These are phyloP conservation scores for Pseudomicrostroma phylloplanum DNA, from an alignment of 1,284 basidiomycete species.

Conservation along the genomic window DNA sequence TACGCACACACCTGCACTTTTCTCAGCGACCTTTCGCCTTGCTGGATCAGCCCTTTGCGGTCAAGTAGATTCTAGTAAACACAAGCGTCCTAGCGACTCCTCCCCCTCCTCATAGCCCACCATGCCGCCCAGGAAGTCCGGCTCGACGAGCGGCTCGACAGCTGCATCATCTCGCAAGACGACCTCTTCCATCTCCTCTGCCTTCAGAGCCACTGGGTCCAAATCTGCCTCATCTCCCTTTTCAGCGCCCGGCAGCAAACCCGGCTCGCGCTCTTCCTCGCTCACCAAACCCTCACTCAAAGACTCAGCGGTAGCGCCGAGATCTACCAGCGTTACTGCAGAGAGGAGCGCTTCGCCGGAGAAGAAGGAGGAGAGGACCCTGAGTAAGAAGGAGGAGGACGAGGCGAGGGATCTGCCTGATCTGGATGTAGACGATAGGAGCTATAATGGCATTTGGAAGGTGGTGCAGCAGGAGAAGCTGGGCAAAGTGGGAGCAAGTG, in stretches of 20 bases:
- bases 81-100: not conserved
- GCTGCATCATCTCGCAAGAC: not conserved
- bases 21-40: not conserved
- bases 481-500: conserved; percentile 5
- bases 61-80: not conserved
- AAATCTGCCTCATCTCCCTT: not conserved
- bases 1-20: too few species aligned
- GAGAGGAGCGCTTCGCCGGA: not conserved
- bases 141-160: not conserved
- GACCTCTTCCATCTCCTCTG: not conserved
- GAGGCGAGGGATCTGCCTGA: conserved; percentile 1
- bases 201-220: not conserved
- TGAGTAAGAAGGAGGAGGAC: not conserved
- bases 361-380: not conserved
- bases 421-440: not conserved
- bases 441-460: conserved; percentile 5
- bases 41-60: not conserved
- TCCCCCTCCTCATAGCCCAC: not conserved
- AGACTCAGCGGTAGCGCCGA: not conserved
- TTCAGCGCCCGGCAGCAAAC: not conserved
- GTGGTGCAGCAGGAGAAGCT: conserved; percentile 1
- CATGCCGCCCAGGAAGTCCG: not conserved
- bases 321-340: not conserved
- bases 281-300: not conserved
- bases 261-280: not conserved